Percentiles rank a stretch among this genome's conserved stretches.
phyloP scores from a whole-genome alignment of 2,329 filamentous ascomycete species.

The Ophiostoma quercus region DNA sequence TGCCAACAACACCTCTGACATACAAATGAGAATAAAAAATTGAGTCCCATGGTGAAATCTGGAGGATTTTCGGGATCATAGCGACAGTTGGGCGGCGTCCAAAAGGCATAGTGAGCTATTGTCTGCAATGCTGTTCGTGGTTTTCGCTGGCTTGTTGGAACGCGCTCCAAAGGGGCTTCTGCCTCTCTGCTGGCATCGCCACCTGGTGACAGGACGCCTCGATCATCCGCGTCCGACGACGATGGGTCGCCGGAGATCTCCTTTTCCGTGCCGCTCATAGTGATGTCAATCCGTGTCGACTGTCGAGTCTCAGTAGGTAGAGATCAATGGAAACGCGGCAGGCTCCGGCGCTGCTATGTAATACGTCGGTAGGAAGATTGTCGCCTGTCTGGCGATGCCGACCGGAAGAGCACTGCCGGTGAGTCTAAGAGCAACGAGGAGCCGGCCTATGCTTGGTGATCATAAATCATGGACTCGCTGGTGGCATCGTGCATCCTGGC shows the following conservation, averaged over 20 bases:
- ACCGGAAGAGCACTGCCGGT: background rate
- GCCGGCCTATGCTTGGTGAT: background rate
- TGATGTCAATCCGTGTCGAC: background rate
- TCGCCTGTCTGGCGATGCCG: background rate
- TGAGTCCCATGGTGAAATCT: slow-evolving; percentile 61
- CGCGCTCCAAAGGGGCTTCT: background rate
- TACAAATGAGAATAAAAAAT: slow-evolving; percentile 64
- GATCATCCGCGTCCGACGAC: background rate
- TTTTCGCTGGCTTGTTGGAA: background rate
- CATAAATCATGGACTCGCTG: background rate
- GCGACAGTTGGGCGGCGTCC: slow-evolving; percentile 55
- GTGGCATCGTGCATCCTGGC: background rate
- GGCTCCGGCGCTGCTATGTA: background rate
- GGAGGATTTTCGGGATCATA: slow-evolving; percentile 63
- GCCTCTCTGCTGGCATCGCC: background rate
- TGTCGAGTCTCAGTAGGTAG: background rate
- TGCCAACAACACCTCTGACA: background rate
- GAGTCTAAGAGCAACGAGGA: background rate
- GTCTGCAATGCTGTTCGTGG: background rate
- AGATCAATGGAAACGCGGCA: background rate
- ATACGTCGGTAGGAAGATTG: background rate
- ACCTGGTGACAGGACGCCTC: background rate
- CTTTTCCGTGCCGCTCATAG: background rate
- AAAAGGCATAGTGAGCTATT: slow-evolving; percentile 9
- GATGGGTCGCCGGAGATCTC: background rate